Base-by-base conservation (phyloP, 2,329 filamentous ascomycete species). In the Phaeomoniella chlamydospora region DNA sequence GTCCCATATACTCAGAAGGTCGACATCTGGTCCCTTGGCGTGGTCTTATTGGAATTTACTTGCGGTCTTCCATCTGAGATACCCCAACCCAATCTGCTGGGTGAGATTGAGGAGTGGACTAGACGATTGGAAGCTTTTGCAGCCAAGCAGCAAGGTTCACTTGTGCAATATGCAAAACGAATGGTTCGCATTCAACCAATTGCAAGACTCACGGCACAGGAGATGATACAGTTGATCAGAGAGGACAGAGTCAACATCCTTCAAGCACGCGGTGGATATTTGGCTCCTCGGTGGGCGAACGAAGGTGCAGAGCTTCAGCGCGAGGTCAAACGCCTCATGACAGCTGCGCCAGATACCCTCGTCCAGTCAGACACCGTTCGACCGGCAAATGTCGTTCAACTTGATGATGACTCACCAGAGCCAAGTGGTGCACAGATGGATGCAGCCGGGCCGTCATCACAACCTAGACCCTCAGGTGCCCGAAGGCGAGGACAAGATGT, bases 21-120 rank as follows among this genome's bases (percentile, higher is more conserved):
- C 18, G 43, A 46, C 37, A 41, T 46, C 5, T 46, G 43, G 43
- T 41, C 42, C n/a, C 33, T 46, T 5, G 43, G 36, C 5, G 41
- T 46, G 15, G 37, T 43, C 14, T 15, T 43, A 6, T 9, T 44
- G 35, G 29, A 44, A 13, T 42, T 29, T 18, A 29, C 33, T 2
- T 22, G 39, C 32, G 38, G 33, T 10, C 33, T 39, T 33, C 34
- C 30, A 19, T 10, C 15, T 18, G n/a, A n/a, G n/a, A n/a, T n/a
- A n/a, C 18, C 3, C 11, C n/a, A 30, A 11, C 18, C 33, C 13
- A 22, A 38, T 13, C 14, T 4, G 4, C 4, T 38, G 9, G 34
- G 35, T 11, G 34, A 37, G 19, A 37, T 37, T 33, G 9, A 26
- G n/a, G 22, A 26, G 9, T 26, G 22, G 22, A n/a, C n/a, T 9